Evolutionary conservation across 148 eudicot species (phyloP), one percentile per base, ranked within the genome.

Genomic region (Cornus florida): DNA sequence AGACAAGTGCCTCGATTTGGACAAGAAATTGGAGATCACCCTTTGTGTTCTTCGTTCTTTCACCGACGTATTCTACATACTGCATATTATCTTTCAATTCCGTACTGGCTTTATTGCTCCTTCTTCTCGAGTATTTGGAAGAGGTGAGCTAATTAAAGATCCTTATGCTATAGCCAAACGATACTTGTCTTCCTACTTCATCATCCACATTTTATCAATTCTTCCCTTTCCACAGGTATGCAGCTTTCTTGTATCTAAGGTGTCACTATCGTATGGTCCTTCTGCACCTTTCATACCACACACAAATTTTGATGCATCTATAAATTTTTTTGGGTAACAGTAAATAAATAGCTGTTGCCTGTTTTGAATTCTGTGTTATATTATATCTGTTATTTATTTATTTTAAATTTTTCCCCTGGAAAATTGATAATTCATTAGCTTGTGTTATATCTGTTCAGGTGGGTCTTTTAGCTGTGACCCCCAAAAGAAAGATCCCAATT

Each of bases 51-150:
- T 92, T 77, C 93, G 95, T 23, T 87, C 91, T 9, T 80, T 86
- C 73, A 79, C 88, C 3, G 95, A 92, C 67, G 28, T 92, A 81
- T 92, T 92, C 81, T 92, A 90, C 79, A 22, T 92, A 67, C 71
- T 83, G 77, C 95, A 92, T 75, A 92, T 92, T 77, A 50, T 90
- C 75, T 80, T 92, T 38, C 89, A 88, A 69, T 92, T 92, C 48
- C 90, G 87, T 64, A 92, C 95, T 46, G 95, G 86, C 41, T 90
- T 90, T 82, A 86, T 92, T 48, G 84, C 92, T 73, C 93, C 87
- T 73, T 83, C 87, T 78, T 83, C 95, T 11, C 83, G 95, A 59
- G 93, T 92, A 65, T 85, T 92, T 83, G 95, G 95, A 65, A 87
- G 95, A 16, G 95, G 95, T 53, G 93, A 85, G 73, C 74, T 92